Conservation (phyloP, 148 eudicot genomes). For the Spergularia bocconei region DNA sequence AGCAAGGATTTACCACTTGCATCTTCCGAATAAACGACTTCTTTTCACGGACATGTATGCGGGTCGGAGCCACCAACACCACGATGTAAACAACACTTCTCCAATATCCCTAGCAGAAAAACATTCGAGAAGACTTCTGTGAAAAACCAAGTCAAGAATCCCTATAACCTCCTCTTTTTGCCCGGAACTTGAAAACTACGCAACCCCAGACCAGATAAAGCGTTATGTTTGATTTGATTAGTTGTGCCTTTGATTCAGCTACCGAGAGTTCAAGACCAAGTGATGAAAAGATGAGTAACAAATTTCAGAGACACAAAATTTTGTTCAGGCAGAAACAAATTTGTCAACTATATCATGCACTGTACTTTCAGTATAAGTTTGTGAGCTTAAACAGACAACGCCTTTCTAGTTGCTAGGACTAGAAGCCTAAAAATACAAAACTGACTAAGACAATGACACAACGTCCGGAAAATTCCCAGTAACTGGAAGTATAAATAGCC, state of each 20-base stretch:
- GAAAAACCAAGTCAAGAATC: neutral
- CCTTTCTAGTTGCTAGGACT: constrained; percentile 2
- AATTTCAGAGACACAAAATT: neutral
- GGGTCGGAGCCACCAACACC: too few species aligned
- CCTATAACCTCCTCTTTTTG: neutral
- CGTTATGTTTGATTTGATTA: neutral
- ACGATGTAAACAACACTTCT: too few species aligned
- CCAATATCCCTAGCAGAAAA: too few species aligned
- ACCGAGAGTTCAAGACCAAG: neutral
- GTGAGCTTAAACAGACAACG: neutral
- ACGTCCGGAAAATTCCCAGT: neutral
- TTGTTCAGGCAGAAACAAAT: neutral
- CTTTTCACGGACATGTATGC: too few species aligned
- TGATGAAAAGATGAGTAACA: neutral
- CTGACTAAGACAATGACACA: neutral
- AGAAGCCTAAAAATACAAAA: constrained; percentile 19
- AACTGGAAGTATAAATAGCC: neutral
- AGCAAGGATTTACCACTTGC: too few species aligned
- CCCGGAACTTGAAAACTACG: neutral
- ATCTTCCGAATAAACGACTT: too few species aligned
- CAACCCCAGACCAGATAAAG: neutral
- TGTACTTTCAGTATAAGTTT: neutral
- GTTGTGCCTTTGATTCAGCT: neutral
- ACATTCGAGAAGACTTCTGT: too few species aligned
- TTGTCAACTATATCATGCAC: neutral